Evolutionary conservation across 1,284 basidiomycete genomes (phyloP).

Genomic region (Cryptococcus sp.): DNA sequence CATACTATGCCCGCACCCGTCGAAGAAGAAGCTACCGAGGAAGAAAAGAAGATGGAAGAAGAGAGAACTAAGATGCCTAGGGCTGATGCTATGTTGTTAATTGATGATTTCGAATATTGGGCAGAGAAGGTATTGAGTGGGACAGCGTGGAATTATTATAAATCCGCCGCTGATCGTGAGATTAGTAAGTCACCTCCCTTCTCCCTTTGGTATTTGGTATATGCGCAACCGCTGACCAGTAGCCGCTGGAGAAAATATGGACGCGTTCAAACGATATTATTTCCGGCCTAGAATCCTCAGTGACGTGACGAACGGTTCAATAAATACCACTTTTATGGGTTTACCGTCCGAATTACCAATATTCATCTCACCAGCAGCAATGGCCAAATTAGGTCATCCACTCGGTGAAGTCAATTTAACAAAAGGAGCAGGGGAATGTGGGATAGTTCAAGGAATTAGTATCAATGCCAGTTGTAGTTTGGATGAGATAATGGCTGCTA

Average conservation of each 20-base stretch:
- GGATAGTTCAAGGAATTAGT: constrained; percentile 50
- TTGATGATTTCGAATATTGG: constrained; percentile 62
- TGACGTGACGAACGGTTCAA: constrained; percentile 27
- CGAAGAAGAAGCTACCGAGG: constrained; percentile 59
- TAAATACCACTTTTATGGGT: constrained; percentile 40
- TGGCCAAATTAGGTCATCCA: constrained; percentile 52
- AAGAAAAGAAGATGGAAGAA: constrained; percentile 65
- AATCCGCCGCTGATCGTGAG: constrained; percentile 53
- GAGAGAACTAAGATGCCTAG: constrained; percentile 59
- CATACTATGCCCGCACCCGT: constrained; percentile 52
- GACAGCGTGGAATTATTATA: constrained; percentile 57
- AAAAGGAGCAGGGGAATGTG: constrained; percentile 46
- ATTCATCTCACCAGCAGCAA: constrained; percentile 53
- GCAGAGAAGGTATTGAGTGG: constrained; percentile 48
- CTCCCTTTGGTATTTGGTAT: no score
- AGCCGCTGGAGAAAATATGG: constrained; percentile 52
- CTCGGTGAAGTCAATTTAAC: constrained; percentile 53
- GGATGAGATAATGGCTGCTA: constrained; percentile 53
- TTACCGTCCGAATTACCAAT: constrained; percentile 42
- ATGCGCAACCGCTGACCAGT: no score
- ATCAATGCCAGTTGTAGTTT: constrained; percentile 50
- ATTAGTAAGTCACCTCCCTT: constrained; percentile 40
- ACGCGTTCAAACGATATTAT: constrained; percentile 53
- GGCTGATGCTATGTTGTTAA: constrained; percentile 62
- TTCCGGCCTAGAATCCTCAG: constrained; percentile 52